Conservation (phyloP, 73 alveolate genomes). For the Halteria grandinella region DNA sequence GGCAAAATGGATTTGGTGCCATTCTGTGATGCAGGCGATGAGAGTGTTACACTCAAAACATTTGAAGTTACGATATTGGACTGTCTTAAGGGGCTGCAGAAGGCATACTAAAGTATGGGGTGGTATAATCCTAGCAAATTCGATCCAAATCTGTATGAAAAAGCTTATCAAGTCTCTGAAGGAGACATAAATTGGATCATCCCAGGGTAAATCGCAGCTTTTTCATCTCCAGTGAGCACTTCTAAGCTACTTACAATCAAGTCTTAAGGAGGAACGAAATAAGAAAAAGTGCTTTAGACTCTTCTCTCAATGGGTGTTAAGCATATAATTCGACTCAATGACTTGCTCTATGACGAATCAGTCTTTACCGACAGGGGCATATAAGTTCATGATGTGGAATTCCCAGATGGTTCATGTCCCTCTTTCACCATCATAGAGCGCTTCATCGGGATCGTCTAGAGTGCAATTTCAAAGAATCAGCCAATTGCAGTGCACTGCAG, state of each 20-base stretch:
- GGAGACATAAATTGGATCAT: constrained; percentile 68
- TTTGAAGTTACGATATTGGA: constrained; percentile 54
- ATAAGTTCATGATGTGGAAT: constrained; percentile 19
- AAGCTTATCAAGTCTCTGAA: constrained; percentile 43
- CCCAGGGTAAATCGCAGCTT: constrained; percentile 62
- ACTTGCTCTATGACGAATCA: neutral
- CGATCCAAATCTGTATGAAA: constrained; percentile 59
- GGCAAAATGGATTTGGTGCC: neutral
- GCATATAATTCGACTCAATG: constrained; percentile 34
- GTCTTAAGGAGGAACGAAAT: neutral
- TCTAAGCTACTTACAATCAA: neutral
- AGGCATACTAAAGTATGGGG: constrained; percentile 47
- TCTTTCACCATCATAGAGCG: constrained; percentile 32
- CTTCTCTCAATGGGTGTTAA: too few relatives aligned
- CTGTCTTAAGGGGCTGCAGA: constrained; percentile 56
- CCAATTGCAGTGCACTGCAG: constrained; percentile 79
- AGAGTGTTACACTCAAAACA: constrained; percentile 50
- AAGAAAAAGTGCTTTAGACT: too few relatives aligned
- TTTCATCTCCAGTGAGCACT: constrained; percentile 41
- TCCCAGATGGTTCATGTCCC: constrained; percentile 62
- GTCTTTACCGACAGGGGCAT: neutral
- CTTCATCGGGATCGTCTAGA: constrained; percentile 45
- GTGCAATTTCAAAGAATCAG: constrained; percentile 18
- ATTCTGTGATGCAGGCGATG: constrained; percentile 57
- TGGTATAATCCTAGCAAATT: constrained; percentile 60